Evolutionary conservation across 1,284 basidiomycete genomes (phyloP), one percentile per base, ranked within the genome.

Genomic region (Mycosarcoma mackinlayi): DNA sequence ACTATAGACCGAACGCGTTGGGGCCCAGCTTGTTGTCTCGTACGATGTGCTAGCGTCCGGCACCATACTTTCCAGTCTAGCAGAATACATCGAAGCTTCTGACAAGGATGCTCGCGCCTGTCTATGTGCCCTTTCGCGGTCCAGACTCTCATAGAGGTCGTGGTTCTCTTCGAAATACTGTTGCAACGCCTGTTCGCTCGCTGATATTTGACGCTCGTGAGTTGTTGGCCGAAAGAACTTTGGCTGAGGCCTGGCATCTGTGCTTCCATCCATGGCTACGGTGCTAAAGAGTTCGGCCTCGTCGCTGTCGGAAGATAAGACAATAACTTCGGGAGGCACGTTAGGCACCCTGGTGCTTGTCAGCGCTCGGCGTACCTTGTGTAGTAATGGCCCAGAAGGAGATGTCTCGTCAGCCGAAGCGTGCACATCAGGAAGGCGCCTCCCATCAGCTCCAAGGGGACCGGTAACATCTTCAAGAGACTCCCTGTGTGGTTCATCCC

Each of bases 291-390:
- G n/a, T n/a, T 58, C 51, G 9, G 41, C 31, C 3, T 51, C 40
- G 5, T 59, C 60, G 42, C 45, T 50, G 30, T 69, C 66, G 1
- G 61, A 63, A 0, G 66, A 69, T 10, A 69, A n/a, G 19, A 56
- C 44, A 18, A 69, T 69, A 19, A 63, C 49, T 14, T 69, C 66
- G 14, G 59, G 39, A 6, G 54, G 41, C 0, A 44, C 13, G 31
- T 21, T 41, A 3, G 44, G 31, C 1, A 34, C 19, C 16, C 11
- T 31, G 1, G 18, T 18, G 4, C 18, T 47, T 35, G n/a, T 18
- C 35, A 5, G 46, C 1, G 46, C 14, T 0, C 30, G 40, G 27
- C 47, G 46, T 6, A 33, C 11, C 7, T 37, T 27, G 6, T 44
- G 34, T 16, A 6, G 48, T 30, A 31, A n/a, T 40, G 40, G 33